Base-by-base conservation (phyloP, 208 protist species). In the Plasmodiophora brassicae region DNA sequence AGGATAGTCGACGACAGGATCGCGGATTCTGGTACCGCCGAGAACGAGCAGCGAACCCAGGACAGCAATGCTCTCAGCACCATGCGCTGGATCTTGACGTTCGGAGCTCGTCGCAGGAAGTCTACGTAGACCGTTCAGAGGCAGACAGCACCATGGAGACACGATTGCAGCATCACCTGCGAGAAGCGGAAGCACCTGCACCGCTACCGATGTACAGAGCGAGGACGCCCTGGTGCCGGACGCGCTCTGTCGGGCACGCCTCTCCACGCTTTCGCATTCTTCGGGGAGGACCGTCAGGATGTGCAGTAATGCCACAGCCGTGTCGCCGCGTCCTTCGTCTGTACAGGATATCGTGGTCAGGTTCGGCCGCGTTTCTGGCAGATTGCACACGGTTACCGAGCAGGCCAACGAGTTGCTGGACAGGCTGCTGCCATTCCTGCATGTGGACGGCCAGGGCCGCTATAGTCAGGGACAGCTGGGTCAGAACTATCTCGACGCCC, bases 351-450 rank as follows among this genome's bases (percentile, higher is more conserved):
- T 57, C 50, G 25, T 57, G 14, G 50, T 28, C 20, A 57, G 25
- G 20, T 57, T 28, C 25, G 50, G 50, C 50, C 14, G 25, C 50
- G 25, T 28, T 57, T 25, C 14, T 14, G 41, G 65, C 20, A 5
- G 32, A 38, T 78, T 5, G n/a, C 20, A 38, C 32, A 78, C 5
- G 5, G 32, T 14, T 32, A 78, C 65, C 41, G 14, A 78, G 65
- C 65, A 78, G 32, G 20, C 32, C 20, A 32, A 78, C 65, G 20
- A 78, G 65, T 38, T 78, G 65, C 5, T 78, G 32, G 41, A 78
- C 65, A 5, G 65, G 65, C n/a, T 78, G 65, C 32, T 78, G 32
- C 65, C 65, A 78, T 78, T 78, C 65, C n/a, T 78, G 65, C 65
- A 78, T 78, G 32, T 78, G 65, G 41, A 78, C 65, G 32, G 65